phyloP scores from a whole-genome alignment of 768 basidiomycete genomes.

The Auricularia auricula-judae region DNA sequence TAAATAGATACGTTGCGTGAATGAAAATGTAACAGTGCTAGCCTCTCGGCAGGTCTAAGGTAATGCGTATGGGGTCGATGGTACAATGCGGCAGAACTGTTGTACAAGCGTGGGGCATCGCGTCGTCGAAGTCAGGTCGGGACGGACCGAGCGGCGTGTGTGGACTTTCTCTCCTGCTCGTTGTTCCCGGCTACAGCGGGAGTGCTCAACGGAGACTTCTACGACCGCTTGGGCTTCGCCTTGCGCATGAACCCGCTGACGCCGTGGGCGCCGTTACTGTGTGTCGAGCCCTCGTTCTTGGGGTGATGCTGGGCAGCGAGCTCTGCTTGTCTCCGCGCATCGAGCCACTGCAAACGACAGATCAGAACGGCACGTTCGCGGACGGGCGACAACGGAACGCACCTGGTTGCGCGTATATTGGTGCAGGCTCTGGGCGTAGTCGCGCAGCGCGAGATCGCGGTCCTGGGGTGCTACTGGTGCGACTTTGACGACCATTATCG shows the following conservation, averaged over 20 bases:
- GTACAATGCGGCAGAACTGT: too few relatives aligned
- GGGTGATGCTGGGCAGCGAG: not conserved
- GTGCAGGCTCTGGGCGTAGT: conserved; percentile 4
- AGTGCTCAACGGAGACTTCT: not conserved
- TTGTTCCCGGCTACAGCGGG: not conserved
- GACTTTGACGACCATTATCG: not conserved
- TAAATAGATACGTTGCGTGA: too few relatives aligned
- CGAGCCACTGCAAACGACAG: not conserved
- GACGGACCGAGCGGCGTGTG: too few relatives aligned
- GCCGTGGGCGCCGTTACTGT: not conserved
- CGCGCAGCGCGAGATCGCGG: not conserved
- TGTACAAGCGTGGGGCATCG: too few relatives aligned
- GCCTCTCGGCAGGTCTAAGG: too few relatives aligned
- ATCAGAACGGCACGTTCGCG: not conserved
- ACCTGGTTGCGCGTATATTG: conserved; percentile 2
- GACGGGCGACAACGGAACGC: not conserved
- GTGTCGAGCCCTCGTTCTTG: not conserved
- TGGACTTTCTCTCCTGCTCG: too few relatives aligned
- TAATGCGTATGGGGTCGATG: too few relatives aligned
- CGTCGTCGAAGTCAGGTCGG: too few relatives aligned
- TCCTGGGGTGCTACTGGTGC: not conserved
- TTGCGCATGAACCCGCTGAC: not conserved
- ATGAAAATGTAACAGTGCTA: too few relatives aligned
- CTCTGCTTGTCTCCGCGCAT: conserved; percentile 5
- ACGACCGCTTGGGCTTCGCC: not conserved